Evolutionary conservation across 306 rosid genomes (phyloP), one percentile per base, ranked within the genome.

Genomic region (Boehmeria nivea): DNA sequence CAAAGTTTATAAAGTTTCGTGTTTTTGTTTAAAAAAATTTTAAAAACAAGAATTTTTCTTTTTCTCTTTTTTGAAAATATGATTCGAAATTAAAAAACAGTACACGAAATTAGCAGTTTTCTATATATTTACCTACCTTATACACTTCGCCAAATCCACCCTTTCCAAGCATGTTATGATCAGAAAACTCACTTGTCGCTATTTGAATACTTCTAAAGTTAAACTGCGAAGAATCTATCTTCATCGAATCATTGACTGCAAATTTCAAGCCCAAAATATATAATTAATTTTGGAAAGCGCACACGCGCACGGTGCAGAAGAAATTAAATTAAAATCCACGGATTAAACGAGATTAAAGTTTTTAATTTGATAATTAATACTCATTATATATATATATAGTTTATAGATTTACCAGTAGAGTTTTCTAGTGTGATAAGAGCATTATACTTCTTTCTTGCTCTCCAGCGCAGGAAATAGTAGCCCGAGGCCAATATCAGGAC

Each of bases 111-210:
- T n/a, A n/a, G n/a, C n/a, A n/a, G n/a, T n/a, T n/a, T n/a, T n/a
- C n/a, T n/a, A n/a, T n/a, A n/a, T 54, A 11, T 14, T 6, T 10
- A 19, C 1, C 3, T 33, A 34, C 43, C 43, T 60, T 54, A 17
- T 54, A 54, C 5, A 54, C 59, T 34, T 54, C 44, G 8, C 59
- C 59, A 21, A 54, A 54, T 48, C 74, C 78, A 3, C 78, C 78
- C 45, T 43, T 43, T 5, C 74, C 70, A 3, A 73, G 17, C 57
- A 12, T 73, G 36, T 67, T 67, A 10, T 34, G 17, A n/a, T 33
- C 27, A 6, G 70, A 57, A 45, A 73, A 67, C 2, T 49, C 51
- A 12, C 51, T 44, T 6, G 78, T 73, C 14, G 73, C 74, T 6
- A 39, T 59, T 34, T 50, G 46, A 36, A 73, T 55, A 6, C 53